Conservation (phyloP, 257 asterid genomes). For the Jacaranda mimosifolia region DNA sequence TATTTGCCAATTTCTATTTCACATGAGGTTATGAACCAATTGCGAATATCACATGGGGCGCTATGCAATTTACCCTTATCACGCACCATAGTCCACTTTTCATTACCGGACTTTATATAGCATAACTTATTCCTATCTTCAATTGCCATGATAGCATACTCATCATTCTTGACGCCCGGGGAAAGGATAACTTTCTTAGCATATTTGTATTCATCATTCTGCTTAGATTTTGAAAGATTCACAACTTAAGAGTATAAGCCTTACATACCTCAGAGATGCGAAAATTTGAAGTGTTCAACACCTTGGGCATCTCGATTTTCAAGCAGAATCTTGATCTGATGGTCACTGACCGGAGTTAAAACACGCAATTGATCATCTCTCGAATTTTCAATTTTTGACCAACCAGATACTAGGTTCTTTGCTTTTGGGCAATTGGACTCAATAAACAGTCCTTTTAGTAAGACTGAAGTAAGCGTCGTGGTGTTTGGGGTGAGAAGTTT, state of each 20-base stretch:
- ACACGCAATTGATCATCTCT: not conserved
- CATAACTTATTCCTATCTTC: not conserved
- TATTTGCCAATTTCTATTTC: too few relatives aligned
- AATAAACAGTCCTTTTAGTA: constrained; percentile 33
- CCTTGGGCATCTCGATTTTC: constrained; percentile 17
- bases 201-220: not conserved
- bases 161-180: not conserved
- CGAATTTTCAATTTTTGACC: constrained; percentile 7
- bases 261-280: constrained; percentile 32
- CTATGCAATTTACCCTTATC: too few relatives aligned
- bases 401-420: constrained; percentile 19
- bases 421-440: not conserved
- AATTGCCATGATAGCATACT: constrained; percentile 25
- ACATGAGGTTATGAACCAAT: too few relatives aligned
- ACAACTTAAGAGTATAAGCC: constrained; percentile 18
- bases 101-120: constrained; percentile 12
- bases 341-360: constrained; percentile 28
- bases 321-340: constrained; percentile 9
- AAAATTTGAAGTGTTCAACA: constrained; percentile 19
- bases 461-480: constrained; percentile 23
- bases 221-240: constrained; percentile 5
- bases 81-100: constrained; percentile 15
- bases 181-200: constrained; percentile 24
- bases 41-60: too few relatives aligned
- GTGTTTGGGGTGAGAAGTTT: not conserved